phyloP scores from a whole-genome alignment of 1,284 basidiomycete species.

The Puccinia hordei region DNA sequence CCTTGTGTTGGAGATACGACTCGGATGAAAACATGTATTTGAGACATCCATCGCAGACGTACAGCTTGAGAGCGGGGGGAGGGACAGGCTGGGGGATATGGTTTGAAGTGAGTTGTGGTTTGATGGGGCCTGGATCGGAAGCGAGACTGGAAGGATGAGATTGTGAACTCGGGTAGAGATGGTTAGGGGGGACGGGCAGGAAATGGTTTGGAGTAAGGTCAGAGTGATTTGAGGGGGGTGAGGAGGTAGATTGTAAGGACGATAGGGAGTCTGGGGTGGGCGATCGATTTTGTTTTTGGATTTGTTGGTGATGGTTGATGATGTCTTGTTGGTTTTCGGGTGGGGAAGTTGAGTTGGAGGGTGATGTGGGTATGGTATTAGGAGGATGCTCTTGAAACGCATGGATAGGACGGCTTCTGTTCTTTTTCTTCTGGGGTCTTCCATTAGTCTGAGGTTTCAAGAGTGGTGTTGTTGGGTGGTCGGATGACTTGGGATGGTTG shows the following conservation, averaged over 20 bases:
- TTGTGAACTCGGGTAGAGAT: conserved; percentile 11
- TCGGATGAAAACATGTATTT: conserved; percentile 84
- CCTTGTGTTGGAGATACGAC: conserved; percentile 74
- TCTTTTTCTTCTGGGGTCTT: conserved; percentile 18
- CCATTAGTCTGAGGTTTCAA: conserved; percentile 25
- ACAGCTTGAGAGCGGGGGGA: conserved; percentile 62
- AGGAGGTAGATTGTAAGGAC: conserved; percentile 2
- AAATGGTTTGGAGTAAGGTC: neutral
- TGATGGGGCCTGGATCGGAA: neutral
- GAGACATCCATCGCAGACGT: conserved; percentile 91
- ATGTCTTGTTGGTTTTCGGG: neutral
- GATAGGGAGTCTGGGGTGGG: conserved; percentile 3
- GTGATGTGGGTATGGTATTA: neutral
- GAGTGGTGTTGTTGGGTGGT: neutral
- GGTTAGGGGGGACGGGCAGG: neutral
- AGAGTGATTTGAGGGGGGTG: neutral
- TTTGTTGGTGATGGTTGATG: neutral
- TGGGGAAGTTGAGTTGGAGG: neutral
- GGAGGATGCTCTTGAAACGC: too few species aligned
- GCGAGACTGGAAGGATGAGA: conserved; percentile 11
- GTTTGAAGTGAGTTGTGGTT: neutral
- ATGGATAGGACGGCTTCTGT: neutral
- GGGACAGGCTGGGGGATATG: neutral
- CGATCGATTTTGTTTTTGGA: neutral
- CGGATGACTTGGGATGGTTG: too few species aligned